Evolutionary conservation across 495 filamentous ascomycete species (phyloP).

Genomic region (Cladorrhinum samala): DNA sequence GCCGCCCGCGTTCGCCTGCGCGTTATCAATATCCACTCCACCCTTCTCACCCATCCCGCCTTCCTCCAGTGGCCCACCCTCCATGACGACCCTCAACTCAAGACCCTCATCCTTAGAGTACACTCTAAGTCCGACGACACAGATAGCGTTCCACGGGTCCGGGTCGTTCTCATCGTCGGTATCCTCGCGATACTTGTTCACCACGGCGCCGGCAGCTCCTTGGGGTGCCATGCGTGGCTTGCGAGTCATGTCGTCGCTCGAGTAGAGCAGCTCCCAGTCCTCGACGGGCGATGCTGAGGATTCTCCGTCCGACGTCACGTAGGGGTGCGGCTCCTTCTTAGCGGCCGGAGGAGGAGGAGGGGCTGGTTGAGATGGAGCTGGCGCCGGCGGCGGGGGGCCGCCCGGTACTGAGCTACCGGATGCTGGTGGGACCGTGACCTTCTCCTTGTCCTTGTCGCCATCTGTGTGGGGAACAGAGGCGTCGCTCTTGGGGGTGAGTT

Average conservation of each 20-base stretch:
- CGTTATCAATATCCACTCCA: slow-evolving; percentile 42
- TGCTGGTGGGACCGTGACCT: slow-evolving; percentile 26
- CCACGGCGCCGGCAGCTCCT: slow-evolving; percentile 22
- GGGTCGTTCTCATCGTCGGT: slow-evolving; percentile 41
- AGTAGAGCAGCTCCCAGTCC: slow-evolving; percentile 48
- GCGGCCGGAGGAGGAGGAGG: slow-evolving; percentile 1
- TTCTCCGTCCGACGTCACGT: slow-evolving; percentile 37
- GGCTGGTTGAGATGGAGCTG: slow-evolving; percentile 7
- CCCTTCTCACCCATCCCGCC: slow-evolving; percentile 48
- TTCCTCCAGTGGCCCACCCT: slow-evolving; percentile 43
- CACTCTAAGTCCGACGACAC: slow-evolving; percentile 43
- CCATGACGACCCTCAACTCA: slow-evolving; percentile 42
- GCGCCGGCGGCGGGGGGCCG: slow-evolving; percentile 16
- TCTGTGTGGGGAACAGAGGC: slow-evolving; percentile 13
- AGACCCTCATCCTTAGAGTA: slow-evolving; percentile 45
- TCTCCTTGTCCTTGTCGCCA: slow-evolving; percentile 22
- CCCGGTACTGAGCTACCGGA: slow-evolving; percentile 16
- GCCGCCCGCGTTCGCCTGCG: slow-evolving; percentile 46
- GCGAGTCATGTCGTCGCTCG: slow-evolving; percentile 44
- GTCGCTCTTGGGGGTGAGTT: slow-evolving; percentile 29
- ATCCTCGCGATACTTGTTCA: slow-evolving; percentile 35
- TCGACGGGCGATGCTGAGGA: slow-evolving; percentile 43
- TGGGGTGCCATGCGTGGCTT: slow-evolving; percentile 38
- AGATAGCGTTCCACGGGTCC: slow-evolving; percentile 47
- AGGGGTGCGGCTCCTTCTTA: not conserved